Base-by-base conservation (phyloP, 805 yeast genomes). In the Candida sakaeoensis region DNA sequence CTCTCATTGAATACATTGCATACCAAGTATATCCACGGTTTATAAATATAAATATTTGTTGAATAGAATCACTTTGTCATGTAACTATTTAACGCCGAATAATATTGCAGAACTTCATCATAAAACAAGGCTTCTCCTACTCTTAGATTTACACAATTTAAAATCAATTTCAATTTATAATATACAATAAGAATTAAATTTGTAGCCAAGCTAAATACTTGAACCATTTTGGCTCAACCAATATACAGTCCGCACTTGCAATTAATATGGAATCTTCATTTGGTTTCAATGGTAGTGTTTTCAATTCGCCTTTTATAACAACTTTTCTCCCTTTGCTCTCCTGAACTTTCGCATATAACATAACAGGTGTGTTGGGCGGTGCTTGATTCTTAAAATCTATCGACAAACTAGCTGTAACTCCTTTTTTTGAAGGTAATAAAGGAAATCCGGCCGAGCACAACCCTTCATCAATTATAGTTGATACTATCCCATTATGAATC, bases 171-270 rank as follows among this genome's bases (percentile, higher is more conserved):
- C n/a, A n/a, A n/a, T n/a, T n/a, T n/a, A n/a, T n/a, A n/a, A n/a
- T n/a, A n/a, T n/a, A n/a, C n/a, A n/a, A n/a, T n/a, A n/a, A n/a
- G n/a, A n/a, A n/a, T 19, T 18, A 41, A 16, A 54, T 39, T 27
- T 55, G 53, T 14, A 65, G 45, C 74, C 74, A 69, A n/a, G 58
- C 55, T 39, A 86, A 62, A 53, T 79, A 85, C 53, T 78, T 82
- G 62, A 86, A 86, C 95, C 96, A 88, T 51, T 70, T 80, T 3
- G 96, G 96, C 54, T 88, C 95, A 2, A 88, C 93, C 44, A 88
- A 66, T 2, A 85, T 63, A 58, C 95, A 85, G 23, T 63, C 65
- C 0, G 88, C 89, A 12, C 68, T 61, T 0, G 91, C 95, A 37
- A 80, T 62, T 8, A 57, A 60, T 10, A 58, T 39, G 8, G 72